Base-by-base conservation (phyloP, 2,329 filamentous ascomycete genomes). In the Cladosporium phlei region DNA sequence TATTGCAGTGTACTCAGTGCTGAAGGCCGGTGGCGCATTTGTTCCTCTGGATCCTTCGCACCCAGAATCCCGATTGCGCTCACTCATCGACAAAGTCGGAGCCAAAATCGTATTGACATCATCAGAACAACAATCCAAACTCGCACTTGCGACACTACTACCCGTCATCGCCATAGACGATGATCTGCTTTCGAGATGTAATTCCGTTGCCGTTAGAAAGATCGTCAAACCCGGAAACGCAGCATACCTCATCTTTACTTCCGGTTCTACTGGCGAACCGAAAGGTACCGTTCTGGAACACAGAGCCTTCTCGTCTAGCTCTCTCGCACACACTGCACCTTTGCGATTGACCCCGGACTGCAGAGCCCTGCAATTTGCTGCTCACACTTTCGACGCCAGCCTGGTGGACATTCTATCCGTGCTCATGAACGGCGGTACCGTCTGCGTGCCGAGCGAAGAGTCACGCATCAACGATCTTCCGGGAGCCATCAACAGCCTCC, bases 181-280 rank as follows among this genome's bases (percentile, higher is more conserved):
- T 12, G 42, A 45, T 16, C 42, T 45, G 4, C 42, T 45, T 14
- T 20, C 42, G 4, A 37, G 16, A 3, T 45, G 42, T 10, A 28
- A 20, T 7, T 37, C 32, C 1, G 22, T 22, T 14, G 19, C 24
- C 4, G 11, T 45, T 8, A 19, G 37, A 5, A 19, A 45, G 8
- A 5, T 5, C 10, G 42, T 45, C 5, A 34, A 10, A 8, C 32
- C 42, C 12, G 17, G 17, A 17, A 45, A 48, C 25, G 46, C 39
- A 14, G 46, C 60, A 12, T 94, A 94, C 60, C 79, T 86, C 16
- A 82, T 94, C 1, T 94, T 86, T 62, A 94, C 87, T 0, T 89
- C 85, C 16, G 89, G 89, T 3, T 91, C 84, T 29, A 94, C 88
- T 0, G 88, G 87, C 0, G 72, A 71, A 1, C 88, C 87, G 0